phyloP scores from a whole-genome alignment of 495 filamentous ascomycete genomes.

The Penicillium paradoxum region DNA sequence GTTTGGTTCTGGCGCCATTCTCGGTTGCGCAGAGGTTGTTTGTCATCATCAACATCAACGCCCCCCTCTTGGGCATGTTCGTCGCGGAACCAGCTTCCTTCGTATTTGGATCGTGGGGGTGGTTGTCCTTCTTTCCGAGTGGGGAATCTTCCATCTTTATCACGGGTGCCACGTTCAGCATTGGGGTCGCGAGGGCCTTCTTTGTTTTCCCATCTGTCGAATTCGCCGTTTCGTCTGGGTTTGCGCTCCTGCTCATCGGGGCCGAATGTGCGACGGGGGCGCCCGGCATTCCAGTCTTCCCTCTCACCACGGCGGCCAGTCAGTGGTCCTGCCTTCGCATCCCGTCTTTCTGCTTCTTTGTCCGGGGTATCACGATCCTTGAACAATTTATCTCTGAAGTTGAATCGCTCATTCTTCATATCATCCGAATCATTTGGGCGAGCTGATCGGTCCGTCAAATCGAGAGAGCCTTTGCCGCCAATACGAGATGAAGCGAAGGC shows the following conservation, averaged over 20 bases:
- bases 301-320: constrained; percentile 46
- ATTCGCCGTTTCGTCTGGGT: constrained; percentile 57
- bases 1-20: constrained; percentile 65
- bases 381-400: constrained; percentile 52
- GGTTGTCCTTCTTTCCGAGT: constrained; percentile 42
- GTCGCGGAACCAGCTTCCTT: constrained; percentile 55
- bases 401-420: constrained; percentile 54
- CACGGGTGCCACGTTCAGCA: constrained; percentile 36
- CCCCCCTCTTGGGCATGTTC: constrained; percentile 47
- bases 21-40: constrained; percentile 49
- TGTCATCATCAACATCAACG: constrained; percentile 53
- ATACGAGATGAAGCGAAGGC: constrained; percentile 76
- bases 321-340: constrained; percentile 30
- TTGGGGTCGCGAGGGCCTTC: constrained; percentile 46
- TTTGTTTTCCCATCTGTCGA: constrained; percentile 50
- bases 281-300: constrained; percentile 56
- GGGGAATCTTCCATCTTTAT: constrained; percentile 46
- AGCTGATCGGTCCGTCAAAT: constrained; percentile 40
- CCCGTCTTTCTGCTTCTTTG: constrained; percentile 40
- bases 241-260: constrained; percentile 52
- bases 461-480: constrained; percentile 49
- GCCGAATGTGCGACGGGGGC: constrained; percentile 48
- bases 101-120: constrained; percentile 44
- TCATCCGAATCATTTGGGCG: constrained; percentile 48
- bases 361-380: constrained; percentile 46